These are phyloP conservation scores for Collybiopsis luxurians DNA, from an alignment of 768 basidiomycete genomes.

Conservation along the genomic window DNA sequence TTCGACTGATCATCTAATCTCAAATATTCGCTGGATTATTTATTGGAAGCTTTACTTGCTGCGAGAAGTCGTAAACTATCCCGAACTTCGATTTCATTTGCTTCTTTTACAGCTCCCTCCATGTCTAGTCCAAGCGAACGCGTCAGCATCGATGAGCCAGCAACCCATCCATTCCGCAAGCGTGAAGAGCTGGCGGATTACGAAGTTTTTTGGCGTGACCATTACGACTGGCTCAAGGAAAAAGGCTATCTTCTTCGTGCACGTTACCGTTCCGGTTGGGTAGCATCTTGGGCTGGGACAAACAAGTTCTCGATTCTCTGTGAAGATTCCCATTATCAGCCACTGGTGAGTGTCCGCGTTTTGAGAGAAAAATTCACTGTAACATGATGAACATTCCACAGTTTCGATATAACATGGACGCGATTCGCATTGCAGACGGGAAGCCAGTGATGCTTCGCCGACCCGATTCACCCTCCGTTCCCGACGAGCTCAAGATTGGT, in stretches of 20 bases:
- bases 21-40: no score
- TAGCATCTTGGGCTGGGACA: constrained; percentile 29
- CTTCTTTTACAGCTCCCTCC: no score
- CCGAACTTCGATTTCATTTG: no score
- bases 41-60: no score
- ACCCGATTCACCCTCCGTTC: not conserved
- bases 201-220: constrained; percentile 8
- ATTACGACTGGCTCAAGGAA: constrained; percentile 26
- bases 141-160: no score
- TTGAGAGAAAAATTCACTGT: not conserved
- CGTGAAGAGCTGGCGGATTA: not conserved
- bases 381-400: no score
- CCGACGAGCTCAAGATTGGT: constrained; percentile 28
- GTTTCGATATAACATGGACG: constrained; percentile 24
- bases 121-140: no score
- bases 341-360: not conserved
- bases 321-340: constrained; percentile 9
- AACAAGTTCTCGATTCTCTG: not conserved
- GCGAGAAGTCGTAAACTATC: no score
- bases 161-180: no score
- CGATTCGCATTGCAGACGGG: constrained; percentile 23
- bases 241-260: constrained; percentile 30
- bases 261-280: constrained; percentile 29
- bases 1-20: no score
- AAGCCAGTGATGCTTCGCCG: constrained; percentile 23